Evolutionary conservation across 176 grass and related monocot species (phyloP).

Genomic region (Carex littledalei): DNA sequence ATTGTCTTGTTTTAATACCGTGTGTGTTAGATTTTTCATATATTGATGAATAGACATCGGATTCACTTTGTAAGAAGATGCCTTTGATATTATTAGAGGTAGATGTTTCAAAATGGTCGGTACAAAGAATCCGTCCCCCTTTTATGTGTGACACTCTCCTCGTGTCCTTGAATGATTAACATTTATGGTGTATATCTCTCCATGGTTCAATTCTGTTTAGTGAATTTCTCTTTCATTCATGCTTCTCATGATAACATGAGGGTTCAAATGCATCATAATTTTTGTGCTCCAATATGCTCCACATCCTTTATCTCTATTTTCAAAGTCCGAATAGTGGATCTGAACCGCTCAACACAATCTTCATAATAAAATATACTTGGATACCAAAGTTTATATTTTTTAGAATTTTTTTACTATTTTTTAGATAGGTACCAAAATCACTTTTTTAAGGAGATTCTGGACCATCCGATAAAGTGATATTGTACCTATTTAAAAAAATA

Average conservation of each 20-base stretch:
- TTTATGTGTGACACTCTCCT: background rate
- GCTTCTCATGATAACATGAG: background rate
- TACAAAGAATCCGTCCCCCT: background rate
- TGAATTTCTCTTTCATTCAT: background rate
- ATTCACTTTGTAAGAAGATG: slow-evolving; percentile 13
- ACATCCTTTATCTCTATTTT: too few relatives aligned
- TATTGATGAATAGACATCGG: slow-evolving; percentile 1
- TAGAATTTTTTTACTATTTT: too few relatives aligned
- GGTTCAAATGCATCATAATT: too few relatives aligned
- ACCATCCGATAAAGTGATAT: too few relatives aligned
- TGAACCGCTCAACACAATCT: too few relatives aligned
- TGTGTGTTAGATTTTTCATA: slow-evolving; percentile 16
- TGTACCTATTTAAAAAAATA: too few relatives aligned
- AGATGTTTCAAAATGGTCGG: slow-evolving; percentile 19
- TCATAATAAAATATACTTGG: too few relatives aligned
- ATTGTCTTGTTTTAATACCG: slow-evolving; percentile 8
- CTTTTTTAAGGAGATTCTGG: too few relatives aligned
- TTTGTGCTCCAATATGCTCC: too few relatives aligned
- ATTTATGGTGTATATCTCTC: slow-evolving; percentile 13
- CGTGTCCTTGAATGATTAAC: slow-evolving; percentile 6
- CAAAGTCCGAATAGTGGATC: too few relatives aligned
- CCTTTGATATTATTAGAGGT: slow-evolving; percentile 21
- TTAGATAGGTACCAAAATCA: too few relatives aligned
- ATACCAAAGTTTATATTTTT: too few relatives aligned
- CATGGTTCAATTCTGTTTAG: background rate